Evolutionary conservation across 495 filamentous ascomycete genomes (phyloP).

Genomic region (Hypoxylon crocopeplum): DNA sequence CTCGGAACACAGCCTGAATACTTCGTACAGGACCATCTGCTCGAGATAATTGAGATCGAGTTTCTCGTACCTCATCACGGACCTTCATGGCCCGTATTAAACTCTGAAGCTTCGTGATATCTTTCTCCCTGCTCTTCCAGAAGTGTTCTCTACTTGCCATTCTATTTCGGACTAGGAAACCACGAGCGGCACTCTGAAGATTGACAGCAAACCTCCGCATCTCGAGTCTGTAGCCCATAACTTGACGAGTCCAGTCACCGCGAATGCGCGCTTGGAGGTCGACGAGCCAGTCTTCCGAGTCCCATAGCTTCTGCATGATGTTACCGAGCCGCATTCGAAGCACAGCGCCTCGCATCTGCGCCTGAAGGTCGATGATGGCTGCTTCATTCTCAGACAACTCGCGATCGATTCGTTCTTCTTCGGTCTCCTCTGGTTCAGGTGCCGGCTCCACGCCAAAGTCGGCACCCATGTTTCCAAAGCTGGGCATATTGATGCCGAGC

Average conservation of each 20-base stretch:
- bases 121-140: slow-evolving; percentile 73
- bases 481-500: slow-evolving; percentile 93
- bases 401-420: slow-evolving; percentile 86
- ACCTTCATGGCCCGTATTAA: slow-evolving; percentile 79
- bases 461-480: slow-evolving; percentile 95
- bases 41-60: slow-evolving; percentile 66
- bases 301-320: slow-evolving; percentile 90
- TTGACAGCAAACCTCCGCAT: slow-evolving; percentile 78
- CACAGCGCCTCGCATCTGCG: slow-evolving; percentile 83
- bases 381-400: slow-evolving; percentile 79
- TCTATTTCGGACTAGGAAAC: slow-evolving; percentile 75
- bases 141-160: slow-evolving; percentile 65
- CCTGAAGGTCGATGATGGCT: slow-evolving; percentile 79
- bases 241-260: slow-evolving; percentile 72
- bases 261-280: slow-evolving; percentile 85
- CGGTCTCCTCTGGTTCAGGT: slow-evolving; percentile 75
- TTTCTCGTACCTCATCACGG: slow-evolving; percentile 68
- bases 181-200: slow-evolving; percentile 80
- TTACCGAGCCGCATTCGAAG: slow-evolving; percentile 78
- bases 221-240: slow-evolving; percentile 76
- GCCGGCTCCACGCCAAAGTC: slow-evolving; percentile 86
- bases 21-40: slow-evolving; percentile 62
- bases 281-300: slow-evolving; percentile 76
- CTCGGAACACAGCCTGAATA: slow-evolving; percentile 77
- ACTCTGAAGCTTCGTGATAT: slow-evolving; percentile 84